A percentile compares a stretch with the other conserved stretches of the same genome.
These are phyloP conservation scores for Alternaria brassicae DNA, from an alignment of 2,329 filamentous ascomycete species.

Conservation along the genomic window DNA sequence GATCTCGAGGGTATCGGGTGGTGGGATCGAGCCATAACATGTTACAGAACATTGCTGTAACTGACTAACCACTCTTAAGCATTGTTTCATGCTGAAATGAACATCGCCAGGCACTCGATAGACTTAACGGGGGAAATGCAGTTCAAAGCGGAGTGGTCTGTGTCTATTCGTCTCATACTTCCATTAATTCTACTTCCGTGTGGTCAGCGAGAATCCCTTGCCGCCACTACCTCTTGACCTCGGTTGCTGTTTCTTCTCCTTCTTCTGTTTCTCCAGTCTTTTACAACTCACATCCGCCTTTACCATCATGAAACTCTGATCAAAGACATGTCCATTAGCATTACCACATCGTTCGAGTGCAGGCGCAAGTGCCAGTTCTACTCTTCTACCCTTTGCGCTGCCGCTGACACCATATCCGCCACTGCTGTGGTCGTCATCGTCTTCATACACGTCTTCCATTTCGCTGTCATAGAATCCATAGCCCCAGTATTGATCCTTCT, in stretches of 20 bases:
- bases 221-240: constrained; percentile 21
- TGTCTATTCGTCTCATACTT: neutral
- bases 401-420: constrained; percentile 20
- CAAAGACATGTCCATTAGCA: constrained; percentile 49
- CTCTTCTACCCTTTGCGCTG: constrained; percentile 30
- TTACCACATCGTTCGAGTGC: constrained; percentile 49
- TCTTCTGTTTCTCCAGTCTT: constrained; percentile 30
- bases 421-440: constrained; percentile 26
- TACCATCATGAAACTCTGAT: constrained; percentile 47
- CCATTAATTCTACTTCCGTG: constrained; percentile 18
- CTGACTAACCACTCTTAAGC: neutral
- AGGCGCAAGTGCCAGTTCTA: constrained; percentile 47
- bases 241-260: constrained; percentile 23
- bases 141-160: neutral
- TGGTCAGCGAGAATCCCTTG: constrained; percentile 10
- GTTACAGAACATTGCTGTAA: too few species aligned
- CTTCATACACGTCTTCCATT: constrained; percentile 48
- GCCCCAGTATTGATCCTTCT: constrained; percentile 43
- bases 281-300: constrained; percentile 50
- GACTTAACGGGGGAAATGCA: neutral
- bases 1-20: too few species aligned
- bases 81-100: too few species aligned
- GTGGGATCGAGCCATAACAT: too few species aligned
- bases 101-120: neutral
- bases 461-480: constrained; percentile 48